Evolutionary conservation across 441 rosid species (phyloP).

Genomic region (Cnidoscolus chayamansa): DNA sequence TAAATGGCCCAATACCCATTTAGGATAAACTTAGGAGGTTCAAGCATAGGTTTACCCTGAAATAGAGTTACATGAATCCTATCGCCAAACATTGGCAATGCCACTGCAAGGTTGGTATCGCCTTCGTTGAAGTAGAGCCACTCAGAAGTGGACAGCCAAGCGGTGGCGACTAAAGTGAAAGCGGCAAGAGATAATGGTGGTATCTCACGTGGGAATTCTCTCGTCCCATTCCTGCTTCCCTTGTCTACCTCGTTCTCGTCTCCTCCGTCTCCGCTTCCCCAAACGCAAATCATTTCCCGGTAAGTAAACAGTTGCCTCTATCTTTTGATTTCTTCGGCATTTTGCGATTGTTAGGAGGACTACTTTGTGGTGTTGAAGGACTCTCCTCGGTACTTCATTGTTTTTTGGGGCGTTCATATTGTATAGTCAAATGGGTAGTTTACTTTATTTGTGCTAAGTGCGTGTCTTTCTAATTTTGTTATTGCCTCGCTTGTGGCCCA

Average conservation of each 20-base stretch:
- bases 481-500: too few relatives aligned
- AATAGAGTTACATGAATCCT: neutral
- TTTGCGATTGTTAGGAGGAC: neutral
- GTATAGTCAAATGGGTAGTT: too few relatives aligned
- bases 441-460: too few relatives aligned
- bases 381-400: too few relatives aligned
- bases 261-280: constrained; percentile 36
- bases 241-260: constrained; percentile 33
- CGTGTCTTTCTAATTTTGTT: too few relatives aligned
- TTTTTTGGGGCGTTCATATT: too few relatives aligned
- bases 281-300: constrained; percentile 41
- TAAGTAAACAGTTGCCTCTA: constrained; percentile 26
- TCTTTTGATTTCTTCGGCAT: neutral
- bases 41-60: neutral
- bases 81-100: constrained; percentile 4
- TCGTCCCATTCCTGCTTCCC: constrained; percentile 37
- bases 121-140: constrained; percentile 21
- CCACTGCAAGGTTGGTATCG: neutral
- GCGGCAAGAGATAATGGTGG: constrained; percentile 32
- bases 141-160: constrained; percentile 21
- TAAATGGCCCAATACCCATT: neutral
- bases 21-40: neutral
- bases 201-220: constrained; percentile 29
- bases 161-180: constrained; percentile 6
- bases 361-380: neutral